Evolutionary conservation across 768 basidiomycete species (phyloP).

Genomic region (Auriculariales sp.): DNA sequence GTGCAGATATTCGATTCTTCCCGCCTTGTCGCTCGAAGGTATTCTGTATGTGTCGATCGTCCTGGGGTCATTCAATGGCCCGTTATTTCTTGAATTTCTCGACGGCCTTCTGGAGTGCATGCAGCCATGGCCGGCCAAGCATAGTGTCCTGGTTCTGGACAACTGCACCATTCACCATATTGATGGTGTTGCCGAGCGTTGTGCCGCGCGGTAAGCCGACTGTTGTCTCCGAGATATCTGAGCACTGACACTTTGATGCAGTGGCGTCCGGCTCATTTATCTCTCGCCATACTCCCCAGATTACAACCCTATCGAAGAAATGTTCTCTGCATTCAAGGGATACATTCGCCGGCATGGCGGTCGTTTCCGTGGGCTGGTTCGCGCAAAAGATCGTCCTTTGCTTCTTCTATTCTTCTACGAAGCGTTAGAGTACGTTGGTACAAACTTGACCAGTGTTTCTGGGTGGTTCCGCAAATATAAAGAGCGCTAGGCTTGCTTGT

Average conservation of each 20-base stretch:
- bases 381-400: background rate
- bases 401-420: background rate
- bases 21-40: conserved; percentile 8
- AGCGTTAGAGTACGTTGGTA: background rate
- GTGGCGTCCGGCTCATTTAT: background rate
- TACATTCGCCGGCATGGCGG: background rate
- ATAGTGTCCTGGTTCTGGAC: conserved; percentile 20
- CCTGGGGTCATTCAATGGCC: conserved; percentile 4
- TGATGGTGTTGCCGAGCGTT: conserved; percentile 14
- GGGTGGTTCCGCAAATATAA: background rate
- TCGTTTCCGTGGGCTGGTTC: background rate
- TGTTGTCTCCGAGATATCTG: background rate
- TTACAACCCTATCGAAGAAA: conserved; percentile 21
- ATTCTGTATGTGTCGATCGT: conserved; percentile 5
- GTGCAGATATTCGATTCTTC: conserved; percentile 8
- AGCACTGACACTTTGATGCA: background rate
- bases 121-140: conserved; percentile 18
- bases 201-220: conserved; percentile 11
- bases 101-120: conserved; percentile 10
- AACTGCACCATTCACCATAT: conserved; percentile 26
- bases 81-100: conserved; percentile 4
- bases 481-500: too few species aligned
- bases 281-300: conserved; percentile 22
- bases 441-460: background rate
- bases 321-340: conserved; percentile 15